Conservation (phyloP, 2,329 filamentous ascomycete genomes). For the Verticillium zaregamsianum region DNA sequence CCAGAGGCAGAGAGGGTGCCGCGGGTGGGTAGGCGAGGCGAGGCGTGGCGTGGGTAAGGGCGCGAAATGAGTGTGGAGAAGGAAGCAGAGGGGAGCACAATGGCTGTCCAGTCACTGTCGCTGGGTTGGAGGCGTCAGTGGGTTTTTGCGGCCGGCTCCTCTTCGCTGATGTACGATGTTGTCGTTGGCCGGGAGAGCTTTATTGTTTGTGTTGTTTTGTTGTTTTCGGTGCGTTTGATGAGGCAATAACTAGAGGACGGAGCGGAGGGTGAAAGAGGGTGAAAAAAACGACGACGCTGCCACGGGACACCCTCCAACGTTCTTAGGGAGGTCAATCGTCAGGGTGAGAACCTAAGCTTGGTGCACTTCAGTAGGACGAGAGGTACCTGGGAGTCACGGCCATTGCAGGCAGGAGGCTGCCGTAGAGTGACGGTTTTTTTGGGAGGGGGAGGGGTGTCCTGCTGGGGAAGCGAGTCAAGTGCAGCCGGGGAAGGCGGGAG, state of each 20-base stretch:
- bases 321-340: background rate
- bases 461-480: no score
- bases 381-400: no score
- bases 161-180: background rate
- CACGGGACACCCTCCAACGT: background rate
- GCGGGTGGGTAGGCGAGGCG: constrained; percentile 7
- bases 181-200: background rate
- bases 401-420: no score
- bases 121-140: background rate
- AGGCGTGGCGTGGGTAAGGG: constrained; percentile 9
- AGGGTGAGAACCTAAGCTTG: no score
- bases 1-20: constrained; percentile 8
- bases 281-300: background rate
- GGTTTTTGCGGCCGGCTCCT: background rate
- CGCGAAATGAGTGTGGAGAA: constrained; percentile 1
- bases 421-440: no score
- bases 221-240: background rate
- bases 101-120: background rate
- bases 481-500: background rate
- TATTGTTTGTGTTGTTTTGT: background rate
- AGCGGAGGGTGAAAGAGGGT: background rate
- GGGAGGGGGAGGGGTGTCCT: no score
- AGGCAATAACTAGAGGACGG: background rate
- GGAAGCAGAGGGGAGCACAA: background rate
- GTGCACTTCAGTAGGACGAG: no score